A percentile compares a stretch with the other conserved stretches of the same genome.
Conservation (phyloP, 2,329 filamentous ascomycete species). For the Alternaria gaisen region DNA sequence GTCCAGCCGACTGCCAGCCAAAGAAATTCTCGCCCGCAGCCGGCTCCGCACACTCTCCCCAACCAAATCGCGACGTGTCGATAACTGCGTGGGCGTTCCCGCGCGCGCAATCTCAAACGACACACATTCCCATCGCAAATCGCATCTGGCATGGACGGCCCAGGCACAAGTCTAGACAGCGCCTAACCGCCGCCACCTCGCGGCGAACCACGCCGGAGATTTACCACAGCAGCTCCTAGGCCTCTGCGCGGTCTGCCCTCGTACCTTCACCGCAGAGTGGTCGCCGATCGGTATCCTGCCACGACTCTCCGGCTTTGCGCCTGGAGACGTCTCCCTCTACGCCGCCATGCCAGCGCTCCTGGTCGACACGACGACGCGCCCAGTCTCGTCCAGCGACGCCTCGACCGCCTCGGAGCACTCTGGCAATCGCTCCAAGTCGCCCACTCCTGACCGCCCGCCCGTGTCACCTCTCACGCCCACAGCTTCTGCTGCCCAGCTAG, state of each 20-base stretch:
- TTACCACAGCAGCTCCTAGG: conserved; percentile 11
- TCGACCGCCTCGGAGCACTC: conserved; percentile 32
- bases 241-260: conserved; percentile 19
- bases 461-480: conserved; percentile 54
- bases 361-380: conserved; percentile 40
- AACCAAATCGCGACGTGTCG: conserved; percentile 8
- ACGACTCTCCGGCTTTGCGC: conserved; percentile 28
- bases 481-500: conserved; percentile 45
- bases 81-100: conserved; percentile 6
- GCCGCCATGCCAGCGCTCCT: conserved; percentile 51
- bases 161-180: conserved; percentile 16
- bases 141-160: conserved; percentile 22
- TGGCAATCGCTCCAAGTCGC: conserved; percentile 38
- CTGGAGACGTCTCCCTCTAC: conserved; percentile 32
- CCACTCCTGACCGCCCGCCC: conserved; percentile 49
- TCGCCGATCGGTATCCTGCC: conserved; percentile 23
- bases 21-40: conserved; percentile 13
- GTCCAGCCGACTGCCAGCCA: conserved; percentile 9
- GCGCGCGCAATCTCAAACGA: conserved; percentile 8
- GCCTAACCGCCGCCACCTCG: conserved; percentile 22
- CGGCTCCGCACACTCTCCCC: conserved; percentile 6
- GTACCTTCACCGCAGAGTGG: conserved; percentile 8
- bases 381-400: conserved; percentile 37
- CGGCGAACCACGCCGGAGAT: conserved; percentile 22
- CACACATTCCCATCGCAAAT: conserved; percentile 14